phyloP scores from a whole-genome alignment of 352 stramenopile genomes.

The Pythium aquatile region DNA sequence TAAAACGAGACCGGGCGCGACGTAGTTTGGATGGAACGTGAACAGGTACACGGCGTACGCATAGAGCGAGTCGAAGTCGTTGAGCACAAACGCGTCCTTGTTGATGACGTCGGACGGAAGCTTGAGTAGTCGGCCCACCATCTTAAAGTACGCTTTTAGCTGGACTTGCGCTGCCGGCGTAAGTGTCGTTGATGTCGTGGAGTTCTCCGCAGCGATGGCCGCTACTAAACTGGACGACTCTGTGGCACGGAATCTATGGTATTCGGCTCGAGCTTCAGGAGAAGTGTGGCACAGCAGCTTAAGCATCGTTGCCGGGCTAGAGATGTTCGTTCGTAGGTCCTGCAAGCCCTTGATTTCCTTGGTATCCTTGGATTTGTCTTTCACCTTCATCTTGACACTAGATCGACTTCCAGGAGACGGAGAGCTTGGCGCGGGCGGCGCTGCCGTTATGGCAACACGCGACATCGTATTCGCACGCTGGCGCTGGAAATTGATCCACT shows the following conservation, averaged over 20 bases:
- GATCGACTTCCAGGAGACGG: neutral
- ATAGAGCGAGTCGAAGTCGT: constrained; percentile 77
- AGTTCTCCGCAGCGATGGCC: constrained; percentile 39
- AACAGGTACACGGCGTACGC: constrained; percentile 62
- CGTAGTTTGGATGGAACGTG: constrained; percentile 62
- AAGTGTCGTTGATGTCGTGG: constrained; percentile 51
- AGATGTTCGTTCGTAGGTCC: constrained; percentile 50
- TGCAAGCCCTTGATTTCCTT: constrained; percentile 68
- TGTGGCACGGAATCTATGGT: constrained; percentile 45
- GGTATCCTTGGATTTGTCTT: constrained; percentile 67
- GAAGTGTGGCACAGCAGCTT: constrained; percentile 72
- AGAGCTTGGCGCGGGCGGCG: neutral
- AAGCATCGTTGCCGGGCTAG: constrained; percentile 62
- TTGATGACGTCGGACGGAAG: constrained; percentile 65
- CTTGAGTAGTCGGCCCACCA: constrained; percentile 45
- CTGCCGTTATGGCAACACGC: constrained; percentile 9
- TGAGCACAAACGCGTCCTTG: constrained; percentile 63
- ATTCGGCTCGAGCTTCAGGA: constrained; percentile 46
- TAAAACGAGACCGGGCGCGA: constrained; percentile 41
- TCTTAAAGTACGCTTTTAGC: constrained; percentile 72
- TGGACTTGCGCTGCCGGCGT: constrained; percentile 55
- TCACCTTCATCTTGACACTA: constrained; percentile 27
- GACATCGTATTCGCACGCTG: constrained; percentile 40
- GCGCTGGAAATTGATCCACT: constrained; percentile 73
- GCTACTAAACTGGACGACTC: constrained; percentile 32